These are phyloP conservation scores for Rhodotorula diobovata DNA, from an alignment of 768 basidiomycete genomes.

Conservation along the genomic window DNA sequence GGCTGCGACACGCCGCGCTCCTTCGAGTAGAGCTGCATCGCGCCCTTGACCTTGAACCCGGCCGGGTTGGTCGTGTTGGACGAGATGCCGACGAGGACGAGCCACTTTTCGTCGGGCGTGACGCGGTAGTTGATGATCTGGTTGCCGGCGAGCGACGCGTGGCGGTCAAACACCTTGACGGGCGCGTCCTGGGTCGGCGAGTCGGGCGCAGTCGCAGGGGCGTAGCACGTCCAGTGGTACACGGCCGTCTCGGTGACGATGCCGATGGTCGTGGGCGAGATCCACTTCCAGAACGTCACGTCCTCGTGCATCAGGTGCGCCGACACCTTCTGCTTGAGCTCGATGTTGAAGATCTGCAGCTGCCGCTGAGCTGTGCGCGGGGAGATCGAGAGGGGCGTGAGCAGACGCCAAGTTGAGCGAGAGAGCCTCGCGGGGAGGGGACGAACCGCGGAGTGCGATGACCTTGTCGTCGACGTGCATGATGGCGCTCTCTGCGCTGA, in stretches of 20 bases:
- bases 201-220: conserved; percentile 22
- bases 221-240: conserved; percentile 57
- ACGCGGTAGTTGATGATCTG: conserved; percentile 99
- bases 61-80: conserved; percentile 86
- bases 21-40: conserved; percentile 92
- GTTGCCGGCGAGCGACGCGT: conserved; percentile 83
- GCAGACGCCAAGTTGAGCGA: too few relatives aligned
- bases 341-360: conserved; percentile 96
- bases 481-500: conserved; percentile 97
- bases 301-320: conserved; percentile 91
- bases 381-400: neutral
- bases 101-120: conserved; percentile 91
- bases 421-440: neutral
- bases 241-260: conserved; percentile 92
- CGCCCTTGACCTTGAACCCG: conserved; percentile 97
- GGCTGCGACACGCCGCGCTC: conserved; percentile 93
- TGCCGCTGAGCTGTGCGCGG: conserved; percentile 70
- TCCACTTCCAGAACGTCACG: conserved; percentile 93
- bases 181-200: conserved; percentile 59
- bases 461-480: conserved; percentile 98
- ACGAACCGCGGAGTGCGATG: conserved; percentile 81
- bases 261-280: conserved; percentile 82
- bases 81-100: conserved; percentile 90
- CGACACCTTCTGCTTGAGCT: conserved; percentile 95
- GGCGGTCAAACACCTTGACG: conserved; percentile 93